Evolutionary conservation across 208 protist genomes (phyloP).

Genomic region (Naegleria gruberi): DNA sequence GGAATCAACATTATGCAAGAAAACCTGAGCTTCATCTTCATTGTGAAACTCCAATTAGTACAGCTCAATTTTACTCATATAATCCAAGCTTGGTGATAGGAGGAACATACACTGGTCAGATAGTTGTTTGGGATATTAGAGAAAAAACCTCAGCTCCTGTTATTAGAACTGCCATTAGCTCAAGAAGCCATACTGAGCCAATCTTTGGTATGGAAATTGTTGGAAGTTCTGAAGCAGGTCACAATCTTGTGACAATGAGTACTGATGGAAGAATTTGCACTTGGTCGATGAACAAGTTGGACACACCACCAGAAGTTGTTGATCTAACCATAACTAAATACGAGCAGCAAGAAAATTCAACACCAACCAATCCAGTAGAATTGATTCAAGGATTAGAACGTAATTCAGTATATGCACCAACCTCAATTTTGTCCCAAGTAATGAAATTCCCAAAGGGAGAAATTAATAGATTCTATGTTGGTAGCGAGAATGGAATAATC

Average conservation of each 20-base stretch:
- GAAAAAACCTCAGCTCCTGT: conserved; percentile 5
- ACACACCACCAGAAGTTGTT: not conserved
- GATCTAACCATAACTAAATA: not conserved
- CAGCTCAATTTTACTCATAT: not conserved
- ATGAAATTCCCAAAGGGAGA: conserved; percentile 21
- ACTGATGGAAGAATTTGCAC: conserved; percentile 20
- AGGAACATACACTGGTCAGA: conserved; percentile 25
- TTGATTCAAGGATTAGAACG: not conserved
- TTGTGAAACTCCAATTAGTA: not conserved
- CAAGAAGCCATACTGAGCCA: conserved; percentile 14
- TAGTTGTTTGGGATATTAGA: conserved; percentile 23
- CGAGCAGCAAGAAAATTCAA: not conserved
- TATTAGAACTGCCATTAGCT: not conserved
- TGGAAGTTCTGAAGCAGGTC: not conserved
- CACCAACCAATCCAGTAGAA: not conserved
- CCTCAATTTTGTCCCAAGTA: not conserved
- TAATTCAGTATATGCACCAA: not conserved
- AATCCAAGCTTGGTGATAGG: conserved; percentile 19
- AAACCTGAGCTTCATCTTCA: not conserved
- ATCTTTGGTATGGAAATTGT: conserved; percentile 26
- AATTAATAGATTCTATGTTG: conserved; percentile 7
- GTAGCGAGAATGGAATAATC: conserved; percentile 9
- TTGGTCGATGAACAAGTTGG: conserved; percentile 12
- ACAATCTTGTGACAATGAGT: conserved; percentile 18
- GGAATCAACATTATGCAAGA: not conserved